phyloP scores from a whole-genome alignment of 257 asterid species.

The Solanum tarijense region DNA sequence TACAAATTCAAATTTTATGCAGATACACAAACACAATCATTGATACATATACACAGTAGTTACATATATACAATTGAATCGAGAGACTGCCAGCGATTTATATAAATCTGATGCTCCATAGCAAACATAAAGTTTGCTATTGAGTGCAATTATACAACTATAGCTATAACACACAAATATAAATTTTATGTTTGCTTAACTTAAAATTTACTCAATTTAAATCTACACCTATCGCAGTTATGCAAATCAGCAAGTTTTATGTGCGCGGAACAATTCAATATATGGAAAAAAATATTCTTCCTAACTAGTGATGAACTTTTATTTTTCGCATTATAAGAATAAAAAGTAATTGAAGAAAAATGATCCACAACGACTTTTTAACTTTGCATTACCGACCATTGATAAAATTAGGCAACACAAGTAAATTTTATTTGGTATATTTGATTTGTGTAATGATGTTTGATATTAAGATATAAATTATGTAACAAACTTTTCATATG shows the following conservation, averaged over 20 bases:
- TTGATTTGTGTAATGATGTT: neutral
- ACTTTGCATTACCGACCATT: neutral
- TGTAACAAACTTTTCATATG: neutral
- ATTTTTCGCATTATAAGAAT: neutral
- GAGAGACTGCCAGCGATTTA: too few species aligned
- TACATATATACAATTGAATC: too few species aligned
- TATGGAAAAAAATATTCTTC: neutral
- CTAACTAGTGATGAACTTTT: neutral
- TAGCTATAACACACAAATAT: too few species aligned
- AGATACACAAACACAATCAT: too few species aligned
- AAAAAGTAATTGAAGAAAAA: neutral
- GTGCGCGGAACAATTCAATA: too few species aligned
- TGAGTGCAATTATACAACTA: too few species aligned
- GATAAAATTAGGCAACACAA: neutral
- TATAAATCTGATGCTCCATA: too few species aligned
- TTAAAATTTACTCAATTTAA: neutral
- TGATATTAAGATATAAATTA: neutral
- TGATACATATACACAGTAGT: too few species aligned
- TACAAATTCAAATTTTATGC: too few species aligned
- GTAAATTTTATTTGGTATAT: neutral
- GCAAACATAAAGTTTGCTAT: too few species aligned
- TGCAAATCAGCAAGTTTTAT: too few species aligned
- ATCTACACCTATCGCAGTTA: neutral
- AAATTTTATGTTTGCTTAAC: too few species aligned
- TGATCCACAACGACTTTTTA: neutral